A percentile compares a stretch with the other conserved stretches of the same genome.
phyloP scores from a whole-genome alignment of 192 early-diverging fungal genomes.

The Piromyces finnis region DNA sequence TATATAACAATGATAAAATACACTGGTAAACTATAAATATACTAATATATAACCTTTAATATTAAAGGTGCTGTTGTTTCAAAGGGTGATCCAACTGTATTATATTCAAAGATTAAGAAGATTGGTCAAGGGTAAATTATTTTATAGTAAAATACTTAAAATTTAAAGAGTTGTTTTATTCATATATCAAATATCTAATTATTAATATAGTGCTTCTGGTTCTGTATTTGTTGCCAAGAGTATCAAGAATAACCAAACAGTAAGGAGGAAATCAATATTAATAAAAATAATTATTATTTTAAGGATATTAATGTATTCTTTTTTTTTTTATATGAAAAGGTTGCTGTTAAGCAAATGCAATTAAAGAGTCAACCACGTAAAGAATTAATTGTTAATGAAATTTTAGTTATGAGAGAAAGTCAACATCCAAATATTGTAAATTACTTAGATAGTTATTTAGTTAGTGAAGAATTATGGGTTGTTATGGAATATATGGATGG shows the following conservation, averaged over 20 bases:
- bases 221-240: constrained; percentile 89
- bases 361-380: constrained; percentile 69
- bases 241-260: constrained; percentile 31
- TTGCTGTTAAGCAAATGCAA: constrained; percentile 92
- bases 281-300: too few species aligned
- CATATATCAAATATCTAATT: neutral
- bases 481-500: constrained; percentile 99
- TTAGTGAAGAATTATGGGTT: constrained; percentile 85
- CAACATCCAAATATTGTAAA: constrained; percentile 94
- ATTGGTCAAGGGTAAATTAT: constrained; percentile 77
- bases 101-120: constrained; percentile 89
- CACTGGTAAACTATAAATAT: too few species aligned
- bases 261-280: neutral
- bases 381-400: constrained; percentile 83
- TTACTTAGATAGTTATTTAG: constrained; percentile 79
- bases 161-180: neutral
- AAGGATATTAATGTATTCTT: too few species aligned
- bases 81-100: constrained; percentile 65
- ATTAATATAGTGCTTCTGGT: constrained; percentile 58
- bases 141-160: neutral
- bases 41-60: too few species aligned
- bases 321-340: constrained; percentile 27
- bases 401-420: constrained; percentile 83
- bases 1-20: too few species aligned
- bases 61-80: constrained; percentile 61